Base-by-base conservation (phyloP, 139 green algal genomes). In the Closterium sp. region DNA sequence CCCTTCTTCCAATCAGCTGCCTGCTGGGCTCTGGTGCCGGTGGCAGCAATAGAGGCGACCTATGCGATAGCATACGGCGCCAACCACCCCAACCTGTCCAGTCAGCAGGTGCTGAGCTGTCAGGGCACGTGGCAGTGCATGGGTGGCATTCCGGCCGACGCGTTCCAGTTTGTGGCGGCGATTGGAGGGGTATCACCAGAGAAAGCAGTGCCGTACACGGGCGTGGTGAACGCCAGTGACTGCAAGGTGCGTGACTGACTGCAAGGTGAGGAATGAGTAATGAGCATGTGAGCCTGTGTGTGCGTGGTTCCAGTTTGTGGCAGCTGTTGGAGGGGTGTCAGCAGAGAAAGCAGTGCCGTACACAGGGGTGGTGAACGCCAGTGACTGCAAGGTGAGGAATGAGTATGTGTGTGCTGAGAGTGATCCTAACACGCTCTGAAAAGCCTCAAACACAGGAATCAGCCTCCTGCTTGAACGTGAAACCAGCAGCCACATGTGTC, bases 91-190 rank as follows among this genome's bases (percentile, higher is more conserved):
- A 87, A 87, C 85, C 28, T 87, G 85, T 87, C 85, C 28, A 31
- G n/a, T 30, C 85, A 87, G n/a, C n/a, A 87, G n/a, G 85, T 87
- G 85, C n/a, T 87, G 28, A 87, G 28, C 85, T 87, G 85, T 31
- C 85, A 87, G 85, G 85, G 85, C 85, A 31, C 28, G 85, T 87
- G 85, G 85, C 28, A 30, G 85, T 87, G 85, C 85, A 32, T 27
- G 19, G 85, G 85, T 31, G 85, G 85, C 85, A 32, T 30, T 9
- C 85, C 85, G 28, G 85, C 85, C 13, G 85, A 87, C 85, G 85
- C 85, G 28, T 87, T 87, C 85, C n/a, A 30, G 85, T 87, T 32
- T 31, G 28, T 87, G 85, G 85, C 85, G n/a, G 85, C 85, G 21
- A 9, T 87, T 27, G 28, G 28, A 30, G 85, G 85, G 28, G 28